phyloP scores from a whole-genome alignment of 2,329 filamentous ascomycete genomes.

The Talaromyces albobiverticillius region DNA sequence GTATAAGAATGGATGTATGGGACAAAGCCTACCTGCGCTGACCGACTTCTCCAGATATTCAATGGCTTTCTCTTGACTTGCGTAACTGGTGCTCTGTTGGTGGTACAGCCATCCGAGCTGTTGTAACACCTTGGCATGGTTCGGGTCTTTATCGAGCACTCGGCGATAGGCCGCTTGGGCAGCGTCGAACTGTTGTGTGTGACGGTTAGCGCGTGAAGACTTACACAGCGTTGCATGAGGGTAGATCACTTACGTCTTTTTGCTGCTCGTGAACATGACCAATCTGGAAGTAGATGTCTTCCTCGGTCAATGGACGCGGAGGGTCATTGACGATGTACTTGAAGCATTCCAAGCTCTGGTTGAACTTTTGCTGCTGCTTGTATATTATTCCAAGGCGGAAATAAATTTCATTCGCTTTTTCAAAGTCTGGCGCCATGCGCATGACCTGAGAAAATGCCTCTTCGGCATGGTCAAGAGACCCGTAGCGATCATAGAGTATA shows the following conservation, averaged over 20 bases:
- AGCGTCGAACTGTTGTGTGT: constrained; percentile 72
- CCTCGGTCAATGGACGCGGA: constrained; percentile 86
- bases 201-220: constrained; percentile 17
- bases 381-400: constrained; percentile 99
- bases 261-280: constrained; percentile 98
- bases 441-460: constrained; percentile 98
- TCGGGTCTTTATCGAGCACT: constrained; percentile 89
- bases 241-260: constrained; percentile 75
- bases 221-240: not conserved
- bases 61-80: constrained; percentile 92
- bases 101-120: constrained; percentile 98
- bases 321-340: constrained; percentile 95
- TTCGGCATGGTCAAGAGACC: constrained; percentile 93
- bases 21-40: constrained; percentile 66
- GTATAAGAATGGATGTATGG: not conserved
- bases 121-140: constrained; percentile 96
- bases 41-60: constrained; percentile 98
- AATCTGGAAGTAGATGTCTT: constrained; percentile 99
- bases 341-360: constrained; percentile 95
- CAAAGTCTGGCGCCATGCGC: constrained; percentile 96
- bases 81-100: constrained; percentile 87
- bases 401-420: constrained; percentile 99
- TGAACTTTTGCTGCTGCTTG: constrained; percentile 95
- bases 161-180: constrained; percentile 90
- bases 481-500: constrained; percentile 94